Evolutionary conservation across 805 yeast genomes (phyloP), one percentile per base, ranked within the genome.

Genomic region (Brettanomyces nanus): DNA sequence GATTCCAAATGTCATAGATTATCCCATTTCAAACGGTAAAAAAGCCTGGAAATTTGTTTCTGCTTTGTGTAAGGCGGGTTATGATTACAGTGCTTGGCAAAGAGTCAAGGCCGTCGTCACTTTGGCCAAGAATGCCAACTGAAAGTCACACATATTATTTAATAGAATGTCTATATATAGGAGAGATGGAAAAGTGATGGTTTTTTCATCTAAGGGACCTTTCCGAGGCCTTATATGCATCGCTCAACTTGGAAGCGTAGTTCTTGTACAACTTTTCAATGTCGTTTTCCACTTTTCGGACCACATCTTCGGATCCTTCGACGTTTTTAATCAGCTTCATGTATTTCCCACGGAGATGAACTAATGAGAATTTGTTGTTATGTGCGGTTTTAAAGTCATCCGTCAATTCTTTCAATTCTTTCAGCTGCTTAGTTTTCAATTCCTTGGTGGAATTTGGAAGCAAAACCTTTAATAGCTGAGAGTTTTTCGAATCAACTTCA

Each of bases 41-140:
- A 80, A 71, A 48, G 96, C 97, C 1, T 90, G 97, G 97, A 69
- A 68, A 15, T 84, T 92, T 63, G 92, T 92, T 4, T 72, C 72
- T 41, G 78, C 85, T 26, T 71, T 92, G 58, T 89, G 87, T 53
- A 71, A 73, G 29, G 90, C 89, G 19, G 94, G 95, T 19, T 92
- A 92, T 52, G 85, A 83, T 47, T 71, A 62, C 36, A 75, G 90
- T 36, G 45, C 69, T 29, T 84, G 95, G 92, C 77, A 76, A 44
- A 75, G 73, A 49, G 48, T 75, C 28, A 75, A 73, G 47, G 73
- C 80, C 4, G 45, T 77, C 28, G 65, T 73, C 37, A 64, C 73
- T 0, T 49, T 77, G 45, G 77, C 81, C n/a, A 70, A 61, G 44
- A 70, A 68, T 46, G 62, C 68, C 28, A 47, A 42, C 23, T 54